A percentile compares a stretch with the other conserved stretches of the same genome.
These are phyloP conservation scores for Termitomyces heimii DNA, from an alignment of 768 basidiomycete genomes.

Conservation along the genomic window DNA sequence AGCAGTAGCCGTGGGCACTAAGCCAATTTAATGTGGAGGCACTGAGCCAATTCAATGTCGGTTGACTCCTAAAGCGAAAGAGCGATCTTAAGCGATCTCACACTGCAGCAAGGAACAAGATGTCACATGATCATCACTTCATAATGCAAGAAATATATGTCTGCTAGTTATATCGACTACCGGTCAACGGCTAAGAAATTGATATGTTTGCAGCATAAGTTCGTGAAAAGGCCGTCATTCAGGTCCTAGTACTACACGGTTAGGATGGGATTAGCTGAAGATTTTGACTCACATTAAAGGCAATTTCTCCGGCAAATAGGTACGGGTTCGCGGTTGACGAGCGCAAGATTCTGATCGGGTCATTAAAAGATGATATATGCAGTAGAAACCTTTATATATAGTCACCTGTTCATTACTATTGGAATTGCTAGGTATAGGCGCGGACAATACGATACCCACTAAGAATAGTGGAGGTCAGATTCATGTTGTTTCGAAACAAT, in stretches of 20 bases:
- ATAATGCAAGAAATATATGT: neutral
- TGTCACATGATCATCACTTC: neutral
- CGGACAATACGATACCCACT: conserved; percentile 5
- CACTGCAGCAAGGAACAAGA: neutral
- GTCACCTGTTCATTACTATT: neutral
- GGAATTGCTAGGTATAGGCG: conserved; percentile 1
- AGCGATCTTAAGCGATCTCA: too few species aligned
- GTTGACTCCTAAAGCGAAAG: neutral
- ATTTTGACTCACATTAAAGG: conserved; percentile 2
- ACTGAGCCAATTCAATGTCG: neutral
- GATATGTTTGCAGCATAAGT: neutral
- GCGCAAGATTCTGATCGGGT: neutral
- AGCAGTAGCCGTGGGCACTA: neutral
- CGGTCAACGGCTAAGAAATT: neutral
- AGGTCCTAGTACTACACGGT: neutral
- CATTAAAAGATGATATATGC: neutral
- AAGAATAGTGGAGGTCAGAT: neutral
- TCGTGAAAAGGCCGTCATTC: neutral
- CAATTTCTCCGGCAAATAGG: conserved; percentile 11
- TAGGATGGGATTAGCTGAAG: neutral
- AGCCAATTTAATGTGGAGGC: neutral
- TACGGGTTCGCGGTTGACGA: conserved; percentile 6
- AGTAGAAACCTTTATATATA: neutral
- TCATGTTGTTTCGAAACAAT: neutral
- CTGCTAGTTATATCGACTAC: neutral